phyloP scores from a whole-genome alignment of 495 filamentous ascomycete species.

The Hamigera avellanea region DNA sequence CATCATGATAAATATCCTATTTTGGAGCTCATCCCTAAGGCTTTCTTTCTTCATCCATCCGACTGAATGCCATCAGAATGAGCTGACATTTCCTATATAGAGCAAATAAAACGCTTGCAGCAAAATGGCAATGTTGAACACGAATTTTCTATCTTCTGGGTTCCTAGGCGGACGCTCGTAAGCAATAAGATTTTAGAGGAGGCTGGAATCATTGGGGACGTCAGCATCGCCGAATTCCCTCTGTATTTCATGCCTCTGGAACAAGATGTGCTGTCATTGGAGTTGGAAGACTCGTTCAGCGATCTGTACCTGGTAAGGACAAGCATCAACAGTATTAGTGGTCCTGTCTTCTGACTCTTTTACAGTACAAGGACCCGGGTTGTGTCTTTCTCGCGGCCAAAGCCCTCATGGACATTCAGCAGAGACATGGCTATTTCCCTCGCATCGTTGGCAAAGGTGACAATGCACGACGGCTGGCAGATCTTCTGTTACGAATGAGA shows the following conservation, averaged over 20 bases:
- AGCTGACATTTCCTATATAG: slow-evolving; percentile 48
- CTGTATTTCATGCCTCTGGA: slow-evolving; percentile 87
- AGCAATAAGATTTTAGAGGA: slow-evolving; percentile 90
- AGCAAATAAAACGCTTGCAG: slow-evolving; percentile 83
- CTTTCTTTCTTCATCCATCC: slow-evolving; percentile 23
- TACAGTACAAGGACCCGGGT: slow-evolving; percentile 76
- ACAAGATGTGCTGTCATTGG: slow-evolving; percentile 80
- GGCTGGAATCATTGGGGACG: slow-evolving; percentile 84
- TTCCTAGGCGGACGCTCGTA: slow-evolving; percentile 81
- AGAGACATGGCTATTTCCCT: slow-evolving; percentile 85
- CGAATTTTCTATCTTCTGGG: slow-evolving; percentile 91
- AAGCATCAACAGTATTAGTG: background rate
- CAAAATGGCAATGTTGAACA: slow-evolving; percentile 76
- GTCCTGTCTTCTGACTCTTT: background rate
- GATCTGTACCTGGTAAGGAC: slow-evolving; percentile 69
- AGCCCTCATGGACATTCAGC: slow-evolving; percentile 92
- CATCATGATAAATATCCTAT: too few relatives aligned
- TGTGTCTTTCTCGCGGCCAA: slow-evolving; percentile 76
- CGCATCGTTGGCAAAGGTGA: slow-evolving; percentile 95
- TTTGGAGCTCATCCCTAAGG: slow-evolving; percentile 33
- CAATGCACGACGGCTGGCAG: slow-evolving; percentile 76
- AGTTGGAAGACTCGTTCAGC: slow-evolving; percentile 73
- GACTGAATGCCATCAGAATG: slow-evolving; percentile 42
- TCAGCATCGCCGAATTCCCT: slow-evolving; percentile 74
- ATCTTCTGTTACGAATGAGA: slow-evolving; percentile 86